These are phyloP conservation scores for Plasmodium vivax DNA, from an alignment of 169 alveolate genomes.

Conservation along the genomic window DNA sequence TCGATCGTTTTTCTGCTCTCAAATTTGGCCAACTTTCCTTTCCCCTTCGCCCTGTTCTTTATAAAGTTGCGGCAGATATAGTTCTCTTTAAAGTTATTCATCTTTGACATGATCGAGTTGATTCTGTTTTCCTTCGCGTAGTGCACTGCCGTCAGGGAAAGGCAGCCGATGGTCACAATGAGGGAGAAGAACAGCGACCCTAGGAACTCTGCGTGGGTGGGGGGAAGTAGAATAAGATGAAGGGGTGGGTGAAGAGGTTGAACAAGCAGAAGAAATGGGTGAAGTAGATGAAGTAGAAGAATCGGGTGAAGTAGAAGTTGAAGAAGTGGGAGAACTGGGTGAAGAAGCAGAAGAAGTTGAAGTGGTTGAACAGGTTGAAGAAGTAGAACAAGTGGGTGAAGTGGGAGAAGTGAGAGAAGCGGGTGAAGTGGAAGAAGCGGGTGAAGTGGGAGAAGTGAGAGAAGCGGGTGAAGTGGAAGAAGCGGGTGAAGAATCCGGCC, in stretches of 20 bases:
- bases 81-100: slow-evolving; percentile 12
- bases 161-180: slow-evolving; percentile 33
- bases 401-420: too few species aligned
- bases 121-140: slow-evolving; percentile 47
- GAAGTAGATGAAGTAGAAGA: too few species aligned
- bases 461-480: background rate
- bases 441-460: too few species aligned
- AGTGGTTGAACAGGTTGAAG: too few species aligned
- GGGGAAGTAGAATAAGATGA: too few species aligned
- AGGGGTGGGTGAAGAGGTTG: background rate
- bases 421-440: too few species aligned
- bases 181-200: slow-evolving; percentile 34
- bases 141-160: slow-evolving; percentile 10
- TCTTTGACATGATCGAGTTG: slow-evolving; percentile 5
- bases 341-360: too few species aligned
- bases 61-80: slow-evolving; percentile 37
- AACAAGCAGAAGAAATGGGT: background rate
- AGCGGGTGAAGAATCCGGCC: background rate
- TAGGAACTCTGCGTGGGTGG: slow-evolving; percentile 5
- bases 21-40: background rate
- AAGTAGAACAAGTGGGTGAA: too few species aligned
- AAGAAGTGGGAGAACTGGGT: too few species aligned
- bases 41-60: background rate
- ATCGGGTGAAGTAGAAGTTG: too few species aligned
- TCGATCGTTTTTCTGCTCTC: slow-evolving; percentile 50